Evolutionary conservation across 768 basidiomycete species (phyloP).

Genomic region (Suillus variegatus): DNA sequence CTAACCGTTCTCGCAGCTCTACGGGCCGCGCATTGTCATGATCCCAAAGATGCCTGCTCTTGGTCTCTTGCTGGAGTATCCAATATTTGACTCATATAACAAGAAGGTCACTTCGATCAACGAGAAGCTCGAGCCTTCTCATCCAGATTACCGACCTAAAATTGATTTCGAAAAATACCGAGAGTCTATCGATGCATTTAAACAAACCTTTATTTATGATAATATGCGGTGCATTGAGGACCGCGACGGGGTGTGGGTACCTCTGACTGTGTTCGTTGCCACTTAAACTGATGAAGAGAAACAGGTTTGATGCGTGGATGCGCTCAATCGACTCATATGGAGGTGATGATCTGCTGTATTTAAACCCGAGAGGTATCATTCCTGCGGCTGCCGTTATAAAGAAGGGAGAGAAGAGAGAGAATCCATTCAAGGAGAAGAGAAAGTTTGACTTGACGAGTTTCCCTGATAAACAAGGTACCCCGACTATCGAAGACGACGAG

Average conservation of each 20-base stretch:
- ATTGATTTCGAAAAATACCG: constrained; percentile 72
- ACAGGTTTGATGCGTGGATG: constrained; percentile 85
- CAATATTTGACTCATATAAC: constrained; percentile 81
- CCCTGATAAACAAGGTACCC: constrained; percentile 30
- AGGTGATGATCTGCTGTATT: constrained; percentile 76
- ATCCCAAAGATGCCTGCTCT: constrained; percentile 96
- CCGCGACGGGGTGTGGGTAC: constrained; percentile 68
- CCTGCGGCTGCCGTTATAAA: constrained; percentile 69
- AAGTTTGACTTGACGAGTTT: constrained; percentile 63
- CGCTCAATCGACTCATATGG: constrained; percentile 72
- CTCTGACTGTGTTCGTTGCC: neutral
- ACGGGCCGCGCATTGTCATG: constrained; percentile 73
- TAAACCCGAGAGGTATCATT: constrained; percentile 77
- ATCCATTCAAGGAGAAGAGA: constrained; percentile 69
- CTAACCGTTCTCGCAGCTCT: constrained; percentile 52
- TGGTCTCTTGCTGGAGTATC: constrained; percentile 88
- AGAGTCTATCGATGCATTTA: constrained; percentile 79
- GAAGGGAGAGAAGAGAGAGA: constrained; percentile 53
- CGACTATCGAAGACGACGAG: constrained; percentile 38
- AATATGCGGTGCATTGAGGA: constrained; percentile 87
- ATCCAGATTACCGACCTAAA: constrained; percentile 65
- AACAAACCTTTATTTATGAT: constrained; percentile 82
- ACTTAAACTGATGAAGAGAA: constrained; percentile 2
- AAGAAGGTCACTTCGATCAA: constrained; percentile 45
- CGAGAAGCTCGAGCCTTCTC: constrained; percentile 50